Base-by-base conservation (phyloP, 2,329 filamentous ascomycete genomes). In the Ophiostoma populinum region DNA sequence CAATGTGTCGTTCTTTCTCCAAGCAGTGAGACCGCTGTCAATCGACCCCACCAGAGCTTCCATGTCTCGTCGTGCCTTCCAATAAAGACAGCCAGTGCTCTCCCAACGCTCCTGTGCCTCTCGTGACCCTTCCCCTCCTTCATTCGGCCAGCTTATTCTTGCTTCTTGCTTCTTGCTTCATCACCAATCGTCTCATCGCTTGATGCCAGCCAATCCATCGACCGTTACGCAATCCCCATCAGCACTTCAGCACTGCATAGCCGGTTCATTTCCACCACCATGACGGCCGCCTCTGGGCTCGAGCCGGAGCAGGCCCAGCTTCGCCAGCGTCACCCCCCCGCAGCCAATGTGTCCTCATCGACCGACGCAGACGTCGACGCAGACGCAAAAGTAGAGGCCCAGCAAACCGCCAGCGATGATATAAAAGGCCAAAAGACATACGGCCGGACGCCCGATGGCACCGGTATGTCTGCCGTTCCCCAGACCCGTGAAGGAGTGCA, bases 391-490 rank as follows among this genome's bases (percentile, higher is more conserved):
- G 17, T 22, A 27, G 5, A 24, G 7, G 11, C 13, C 13, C 11
- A 32, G n/a, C n/a, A n/a, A n/a, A 10, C 19, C 15, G 6, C 29
- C 6, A 29, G 25, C 2, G 40, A 35, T 6, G 17, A 12, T 2
- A 9, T 5, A 39, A 58, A 57, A 47, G 37, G 47, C 11, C 75
- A 73, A 53, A 87, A 82, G 63, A 93, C 85, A 0, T 93, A 80
- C 63, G 87, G 87, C 37, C 75, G 86, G 44, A 94, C 87, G 11
- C 82, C 82, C 20, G 80, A 86, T 58, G 87, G 87, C 49, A 92
- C 72, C 58, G 75, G 87, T 94, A 68, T 57, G 80, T 64, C 17
- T 28, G 32, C 26, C 32, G 21, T n/a, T 17, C 28, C 28, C 17
- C 25, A n/a, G 6, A 22, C 21, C 28, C 28, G 17, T 19, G 28